Evolutionary conservation across 139 green algal genomes (phyloP).

Genomic region (Micractinium conductrix): DNA sequence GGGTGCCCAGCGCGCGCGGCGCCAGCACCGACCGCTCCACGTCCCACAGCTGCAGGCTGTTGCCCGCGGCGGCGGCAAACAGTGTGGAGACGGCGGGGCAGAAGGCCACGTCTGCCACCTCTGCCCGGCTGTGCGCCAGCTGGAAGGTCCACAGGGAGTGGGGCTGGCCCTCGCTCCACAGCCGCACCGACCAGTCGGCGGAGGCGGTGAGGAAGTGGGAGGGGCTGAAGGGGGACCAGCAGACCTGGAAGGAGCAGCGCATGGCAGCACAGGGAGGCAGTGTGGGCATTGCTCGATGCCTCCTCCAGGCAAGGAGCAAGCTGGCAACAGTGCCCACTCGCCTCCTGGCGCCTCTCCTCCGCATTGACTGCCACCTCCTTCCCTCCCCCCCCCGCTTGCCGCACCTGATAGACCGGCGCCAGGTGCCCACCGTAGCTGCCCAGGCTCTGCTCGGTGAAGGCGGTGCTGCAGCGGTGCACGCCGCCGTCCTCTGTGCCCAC

Average conservation of each 20-base stretch:
- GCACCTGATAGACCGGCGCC: conserved; percentile 75
- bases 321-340: no score
- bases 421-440: conserved; percentile 82
- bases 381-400: background rate
- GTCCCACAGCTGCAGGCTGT: conserved; percentile 84
- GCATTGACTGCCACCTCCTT: no score
- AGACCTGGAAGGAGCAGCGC: conserved; percentile 46
- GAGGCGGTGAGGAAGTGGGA: conserved; percentile 76
- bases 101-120: conserved; percentile 82
- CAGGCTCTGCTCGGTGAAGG: conserved; percentile 86
- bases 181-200: conserved; percentile 83
- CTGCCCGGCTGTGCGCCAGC: conserved; percentile 49
- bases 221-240: conserved; percentile 79
- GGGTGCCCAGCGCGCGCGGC: conserved; percentile 33
- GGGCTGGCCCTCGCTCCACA: conserved; percentile 75
- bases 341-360: no score
- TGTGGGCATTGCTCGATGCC: no score
- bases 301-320: no score
- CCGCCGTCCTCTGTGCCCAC: conserved; percentile 85
- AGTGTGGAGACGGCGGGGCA: conserved; percentile 82
- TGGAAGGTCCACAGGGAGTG: conserved; percentile 73
- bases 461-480: conserved; percentile 86
- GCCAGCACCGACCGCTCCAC: conserved; percentile 76
- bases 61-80: conserved; percentile 76
- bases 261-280: background rate